These are phyloP conservation scores for Byssochlamys sp. DNA, from an alignment of 2,329 filamentous ascomycete species.

Conservation along the genomic window DNA sequence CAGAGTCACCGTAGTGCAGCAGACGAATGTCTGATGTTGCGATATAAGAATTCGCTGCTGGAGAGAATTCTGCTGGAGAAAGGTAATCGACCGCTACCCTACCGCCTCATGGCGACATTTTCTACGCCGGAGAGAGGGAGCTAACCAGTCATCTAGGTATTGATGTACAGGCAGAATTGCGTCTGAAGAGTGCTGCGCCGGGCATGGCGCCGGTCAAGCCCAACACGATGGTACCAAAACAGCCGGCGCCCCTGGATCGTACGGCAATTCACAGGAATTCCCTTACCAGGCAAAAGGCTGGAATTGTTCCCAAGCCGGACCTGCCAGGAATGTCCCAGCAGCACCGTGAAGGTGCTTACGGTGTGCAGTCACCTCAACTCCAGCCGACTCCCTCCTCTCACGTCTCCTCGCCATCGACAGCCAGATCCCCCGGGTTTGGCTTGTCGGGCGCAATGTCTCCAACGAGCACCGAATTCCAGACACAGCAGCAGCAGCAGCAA, in stretches of 20 bases:
- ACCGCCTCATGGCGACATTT: background rate
- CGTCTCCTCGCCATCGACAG: slow-evolving; percentile 54
- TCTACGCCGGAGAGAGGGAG: background rate
- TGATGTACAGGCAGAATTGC: slow-evolving; percentile 91
- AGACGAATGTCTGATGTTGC: slow-evolving; percentile 94
- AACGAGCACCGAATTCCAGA: slow-evolving; percentile 47
- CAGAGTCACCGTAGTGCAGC: slow-evolving; percentile 88
- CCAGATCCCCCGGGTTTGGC: slow-evolving; percentile 53
- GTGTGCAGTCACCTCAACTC: slow-evolving; percentile 56
- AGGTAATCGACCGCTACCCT: slow-evolving; percentile 46
- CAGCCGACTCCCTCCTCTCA: slow-evolving; percentile 78
- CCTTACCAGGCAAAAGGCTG: slow-evolving; percentile 61
- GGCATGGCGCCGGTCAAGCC: slow-evolving; percentile 56
- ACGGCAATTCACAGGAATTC: slow-evolving; percentile 69
- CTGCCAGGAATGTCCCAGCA: slow-evolving; percentile 41
- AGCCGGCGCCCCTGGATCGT: slow-evolving; percentile 67
- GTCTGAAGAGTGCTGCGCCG: slow-evolving; percentile 82
- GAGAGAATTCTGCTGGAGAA: slow-evolving; percentile 95
- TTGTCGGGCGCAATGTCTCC: slow-evolving; percentile 54
- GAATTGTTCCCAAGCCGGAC: slow-evolving; percentile 62
- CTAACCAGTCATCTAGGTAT: slow-evolving; percentile 53
- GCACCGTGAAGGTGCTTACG: slow-evolving; percentile 26
- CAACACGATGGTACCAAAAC: slow-evolving; percentile 59
- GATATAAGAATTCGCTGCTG: slow-evolving; percentile 94
- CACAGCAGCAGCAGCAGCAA: slow-evolving; percentile 45